These are phyloP conservation scores for Calonectria leucothoes DNA, from an alignment of 2,329 filamentous ascomycete species.

Conservation along the genomic window DNA sequence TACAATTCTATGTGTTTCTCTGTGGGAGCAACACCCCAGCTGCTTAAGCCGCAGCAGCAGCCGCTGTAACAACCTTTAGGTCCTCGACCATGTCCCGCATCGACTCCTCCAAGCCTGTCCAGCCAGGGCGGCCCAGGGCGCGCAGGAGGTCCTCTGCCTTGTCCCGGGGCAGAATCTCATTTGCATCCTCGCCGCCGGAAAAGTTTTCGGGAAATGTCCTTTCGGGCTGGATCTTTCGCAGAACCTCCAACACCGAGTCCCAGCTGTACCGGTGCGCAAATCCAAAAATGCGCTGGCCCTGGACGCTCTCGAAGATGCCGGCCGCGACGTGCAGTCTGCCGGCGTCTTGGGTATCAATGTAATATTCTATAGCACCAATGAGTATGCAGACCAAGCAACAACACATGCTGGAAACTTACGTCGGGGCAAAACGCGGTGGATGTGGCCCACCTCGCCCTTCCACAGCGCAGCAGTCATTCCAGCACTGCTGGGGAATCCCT, in stretches of 20 bases:
- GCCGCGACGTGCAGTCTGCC: constrained; percentile 65
- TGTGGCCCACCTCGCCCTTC: constrained; percentile 22
- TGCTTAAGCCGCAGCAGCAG: background rate
- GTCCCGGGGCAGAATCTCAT: constrained; percentile 10
- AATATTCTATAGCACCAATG: constrained; percentile 50
- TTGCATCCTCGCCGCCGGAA: constrained; percentile 18
- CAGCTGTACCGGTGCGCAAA: constrained; percentile 60
- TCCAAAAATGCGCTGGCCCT: constrained; percentile 64
- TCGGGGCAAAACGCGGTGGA: background rate
- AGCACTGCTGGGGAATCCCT: constrained; percentile 39
- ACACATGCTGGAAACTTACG: constrained; percentile 1
- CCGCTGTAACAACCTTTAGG: background rate
- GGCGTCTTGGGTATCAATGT: constrained; percentile 59
- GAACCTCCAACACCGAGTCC: constrained; percentile 51
- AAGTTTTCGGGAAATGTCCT: constrained; percentile 41
- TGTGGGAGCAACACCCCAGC: background rate
- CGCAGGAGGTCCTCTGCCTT: constrained; percentile 7
- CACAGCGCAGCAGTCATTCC: constrained; percentile 33
- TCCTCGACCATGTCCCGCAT: background rate
- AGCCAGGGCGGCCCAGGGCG: background rate
- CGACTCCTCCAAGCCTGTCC: constrained; percentile 11
- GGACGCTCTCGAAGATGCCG: constrained; percentile 56
- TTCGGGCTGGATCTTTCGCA: constrained; percentile 36
- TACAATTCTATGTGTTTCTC: too few species aligned
- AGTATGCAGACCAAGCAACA: fast-evolving